phyloP scores from a whole-genome alignment of 2,329 filamentous ascomycete species.

The Aspergillus hortae region DNA sequence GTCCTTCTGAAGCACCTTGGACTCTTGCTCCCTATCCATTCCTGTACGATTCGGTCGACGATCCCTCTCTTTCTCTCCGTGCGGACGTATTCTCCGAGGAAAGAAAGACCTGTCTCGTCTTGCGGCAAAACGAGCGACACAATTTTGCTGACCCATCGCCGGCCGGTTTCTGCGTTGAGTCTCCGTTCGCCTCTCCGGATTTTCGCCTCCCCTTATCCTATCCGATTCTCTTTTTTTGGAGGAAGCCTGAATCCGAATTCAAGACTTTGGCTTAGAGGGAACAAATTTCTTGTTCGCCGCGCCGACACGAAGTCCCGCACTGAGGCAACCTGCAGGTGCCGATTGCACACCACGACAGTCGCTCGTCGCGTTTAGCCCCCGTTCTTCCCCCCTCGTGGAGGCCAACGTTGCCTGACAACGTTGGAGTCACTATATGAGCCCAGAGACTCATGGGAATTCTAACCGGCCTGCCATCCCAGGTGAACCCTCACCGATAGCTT shows the following conservation, averaged over 20 bases:
- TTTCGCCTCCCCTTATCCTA: conserved; percentile 9
- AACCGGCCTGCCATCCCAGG: conserved; percentile 35
- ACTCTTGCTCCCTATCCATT: neutral
- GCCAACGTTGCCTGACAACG: conserved; percentile 28
- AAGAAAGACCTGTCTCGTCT: conserved; percentile 3
- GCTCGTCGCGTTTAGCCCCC: conserved; percentile 3
- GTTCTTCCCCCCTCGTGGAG: conserved; percentile 12
- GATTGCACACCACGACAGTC: neutral
- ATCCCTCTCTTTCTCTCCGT: neutral
- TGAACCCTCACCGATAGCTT: conserved; percentile 43
- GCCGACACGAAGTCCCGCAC: neutral
- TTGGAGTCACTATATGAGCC: conserved; percentile 40
- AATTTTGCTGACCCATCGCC: conserved; percentile 21
- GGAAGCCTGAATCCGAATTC: neutral
- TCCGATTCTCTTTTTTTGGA: conserved; percentile 4
- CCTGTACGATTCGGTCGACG: conserved; percentile 2
- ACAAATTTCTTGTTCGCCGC: too few species aligned
- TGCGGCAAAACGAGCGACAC: conserved; percentile 14
- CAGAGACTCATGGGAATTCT: conserved; percentile 42
- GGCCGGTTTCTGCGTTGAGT: conserved; percentile 19
- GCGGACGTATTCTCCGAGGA: neutral
- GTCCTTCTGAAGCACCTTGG: too few species aligned
- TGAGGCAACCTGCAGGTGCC: neutral
- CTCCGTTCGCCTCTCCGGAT: conserved; percentile 7
- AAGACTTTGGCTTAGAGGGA: too few species aligned